phyloP scores from a whole-genome alignment of 108 stramenopile species.

The Craspedostauros australis region DNA sequence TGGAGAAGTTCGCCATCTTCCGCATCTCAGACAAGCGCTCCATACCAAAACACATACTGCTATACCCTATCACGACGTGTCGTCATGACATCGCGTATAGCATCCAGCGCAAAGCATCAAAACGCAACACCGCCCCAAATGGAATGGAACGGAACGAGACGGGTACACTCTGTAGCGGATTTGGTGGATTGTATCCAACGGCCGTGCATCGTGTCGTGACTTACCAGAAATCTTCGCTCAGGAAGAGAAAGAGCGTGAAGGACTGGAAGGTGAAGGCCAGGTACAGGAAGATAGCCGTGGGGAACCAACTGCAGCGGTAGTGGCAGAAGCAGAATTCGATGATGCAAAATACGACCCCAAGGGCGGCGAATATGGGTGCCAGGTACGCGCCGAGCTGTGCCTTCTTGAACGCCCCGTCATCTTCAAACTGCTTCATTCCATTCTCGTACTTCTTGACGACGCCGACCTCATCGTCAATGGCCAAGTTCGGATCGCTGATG shows the following conservation, averaged over 20 bases:
- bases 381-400: slow-evolving; percentile 23
- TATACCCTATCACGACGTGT: too few relatives aligned
- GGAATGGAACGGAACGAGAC: too few relatives aligned
- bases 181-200: too few relatives aligned
- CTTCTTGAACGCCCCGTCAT: slow-evolving; percentile 15
- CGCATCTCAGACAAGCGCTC: neutral
- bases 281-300: slow-evolving; percentile 26
- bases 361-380: slow-evolving; percentile 19
- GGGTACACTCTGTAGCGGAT: neutral
- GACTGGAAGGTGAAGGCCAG: slow-evolving; percentile 29
- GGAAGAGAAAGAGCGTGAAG: slow-evolving; percentile 25
- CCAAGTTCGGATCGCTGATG: slow-evolving; percentile 12
- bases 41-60: too few relatives aligned
- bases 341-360: slow-evolving; percentile 11
- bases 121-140: too few relatives aligned
- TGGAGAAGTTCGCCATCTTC: neutral
- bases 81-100: too few relatives aligned
- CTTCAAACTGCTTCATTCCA: slow-evolving; percentile 12
- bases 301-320: slow-evolving; percentile 39
- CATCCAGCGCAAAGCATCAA: too few relatives aligned
- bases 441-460: slow-evolving; percentile 13
- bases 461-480: slow-evolving; percentile 10
- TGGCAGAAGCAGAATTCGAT: slow-evolving; percentile 22
- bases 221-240: slow-evolving; percentile 34
- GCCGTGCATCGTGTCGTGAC: slow-evolving; percentile 2